Base-by-base conservation (phyloP, 352 stramenopile genomes). In the Pythium aquatile region DNA sequence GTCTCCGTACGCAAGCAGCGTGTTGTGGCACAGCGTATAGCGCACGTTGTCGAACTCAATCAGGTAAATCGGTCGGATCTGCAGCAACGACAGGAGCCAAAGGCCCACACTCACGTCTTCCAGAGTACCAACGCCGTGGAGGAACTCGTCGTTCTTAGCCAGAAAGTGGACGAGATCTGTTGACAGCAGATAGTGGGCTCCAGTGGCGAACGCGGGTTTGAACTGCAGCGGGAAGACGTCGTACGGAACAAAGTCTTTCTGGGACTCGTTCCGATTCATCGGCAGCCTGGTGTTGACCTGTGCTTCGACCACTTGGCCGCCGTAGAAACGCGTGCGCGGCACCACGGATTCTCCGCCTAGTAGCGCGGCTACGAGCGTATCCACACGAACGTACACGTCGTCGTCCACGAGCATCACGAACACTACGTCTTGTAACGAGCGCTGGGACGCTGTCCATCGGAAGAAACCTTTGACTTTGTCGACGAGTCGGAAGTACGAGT, bases 391-490 rank as follows among this genome's bases (percentile, higher is more conserved):
- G 55, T 63, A 68, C 32, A 87, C 53, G 44, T 91, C 82, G 53
- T 91, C 82, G 52, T 91, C 83, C 13, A 57, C 52, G 26, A 91
- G 56, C 72, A 91, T 81, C 0, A 61, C 32, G 29, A 53, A 69
- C 6, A 29, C 16, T 30, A 44, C 2, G 17, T 35, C 32, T 35
- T 35, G 32, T 35, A 35, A 5, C 32, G 32, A 35, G 32, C 5
- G 5, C 32, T 9, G 32, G 32, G 32, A 9, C 32, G 32, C 32
- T 9, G 32, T 35, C 40, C 47, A 68, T 1, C 28, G 44, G 14
- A 61, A 47, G 54, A 91, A 90, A 16, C 68, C 65, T 17, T 77
- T 79, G 20, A 83, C 72, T 49, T 91, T 90, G 20, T 79, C 56
- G 0, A 82, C 62, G 37, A 90, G 49, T 5, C 60, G 49, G 8